These are phyloP conservation scores for Paracamarosporium sp. DNA, from an alignment of 2,329 filamentous ascomycete species.

Conservation along the genomic window DNA sequence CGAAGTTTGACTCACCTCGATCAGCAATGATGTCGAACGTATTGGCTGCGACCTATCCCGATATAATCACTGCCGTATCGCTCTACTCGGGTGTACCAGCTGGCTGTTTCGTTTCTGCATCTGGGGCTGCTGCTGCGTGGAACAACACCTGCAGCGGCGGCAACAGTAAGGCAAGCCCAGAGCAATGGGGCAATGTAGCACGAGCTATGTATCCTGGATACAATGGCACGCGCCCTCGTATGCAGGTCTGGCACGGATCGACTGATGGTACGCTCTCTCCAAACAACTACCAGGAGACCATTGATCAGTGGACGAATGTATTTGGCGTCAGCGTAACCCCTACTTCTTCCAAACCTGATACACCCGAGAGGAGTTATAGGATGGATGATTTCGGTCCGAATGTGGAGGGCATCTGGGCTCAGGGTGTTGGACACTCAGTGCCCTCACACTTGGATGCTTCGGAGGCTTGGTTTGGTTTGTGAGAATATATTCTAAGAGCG, in stretches of 20 bases:
- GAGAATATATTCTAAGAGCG: not conserved
- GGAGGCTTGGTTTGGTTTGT: slow-evolving; percentile 39
- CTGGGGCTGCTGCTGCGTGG: slow-evolving; percentile 55
- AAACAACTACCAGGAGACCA: slow-evolving; percentile 63
- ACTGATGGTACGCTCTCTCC: slow-evolving; percentile 58
- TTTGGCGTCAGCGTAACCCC: slow-evolving; percentile 32
- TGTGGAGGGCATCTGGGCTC: slow-evolving; percentile 36
- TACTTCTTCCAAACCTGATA: slow-evolving; percentile 30
- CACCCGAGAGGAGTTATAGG: slow-evolving; percentile 36
- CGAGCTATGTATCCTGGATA: slow-evolving; percentile 60
- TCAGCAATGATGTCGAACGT: slow-evolving; percentile 50
- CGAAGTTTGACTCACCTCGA: not conserved
- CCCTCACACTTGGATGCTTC: slow-evolving; percentile 29
- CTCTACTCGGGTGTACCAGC: slow-evolving; percentile 62
- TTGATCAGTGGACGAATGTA: slow-evolving; percentile 44
- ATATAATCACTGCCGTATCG: slow-evolving; percentile 59
- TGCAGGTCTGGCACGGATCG: slow-evolving; percentile 66
- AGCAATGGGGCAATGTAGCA: slow-evolving; percentile 58
- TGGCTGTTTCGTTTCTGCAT: slow-evolving; percentile 59
- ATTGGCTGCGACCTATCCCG: slow-evolving; percentile 59
- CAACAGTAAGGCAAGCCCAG: slow-evolving; percentile 52
- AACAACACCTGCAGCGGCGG: slow-evolving; percentile 61
- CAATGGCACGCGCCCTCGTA: slow-evolving; percentile 57
- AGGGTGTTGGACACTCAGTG: slow-evolving; percentile 35
- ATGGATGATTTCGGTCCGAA: slow-evolving; percentile 36